Base-by-base conservation (phyloP, 495 filamentous ascomycete species). In the Elaphomyces granulatus region DNA sequence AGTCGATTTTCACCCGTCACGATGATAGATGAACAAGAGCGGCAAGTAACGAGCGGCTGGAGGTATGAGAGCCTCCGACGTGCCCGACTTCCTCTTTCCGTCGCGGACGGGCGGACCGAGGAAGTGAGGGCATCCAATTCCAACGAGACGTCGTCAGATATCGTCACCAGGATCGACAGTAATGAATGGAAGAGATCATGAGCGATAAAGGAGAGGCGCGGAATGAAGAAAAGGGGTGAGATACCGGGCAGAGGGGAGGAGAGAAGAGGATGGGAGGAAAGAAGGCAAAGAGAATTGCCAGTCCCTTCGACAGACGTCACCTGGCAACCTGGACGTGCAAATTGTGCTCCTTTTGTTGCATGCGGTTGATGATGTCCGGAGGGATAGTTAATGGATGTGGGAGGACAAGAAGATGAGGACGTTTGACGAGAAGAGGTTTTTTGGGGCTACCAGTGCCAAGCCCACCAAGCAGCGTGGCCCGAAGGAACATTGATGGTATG, bases 11-110 rank as follows among this genome's bases (percentile, higher is more conserved):
- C 8, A 17, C 17, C 15, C 15, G 36, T 38, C 41, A 19, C 34
- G 23, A n/a, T 15, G 16, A 37, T 33, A 48, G 32, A 42, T 30
- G 32, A 43, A 38, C 45, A 47, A 47, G 41, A 49, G 42, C 55
- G 51, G 55, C 35, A 28, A 28, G 23, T 28, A 67, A 68, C 62
- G 64, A 68, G 57, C 53, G 64, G 56, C 62, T 59, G 61, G 64
- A 66, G 62, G 63, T 58, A 60, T 57, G 19, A n/a, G n/a, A n/a
- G 56, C 64, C 62, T 66, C 64, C 60, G 63, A 59, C 63, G 55
- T 56, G 48, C 52, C 54, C 54, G 48, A 53, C 53, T 43, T 43
- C 36, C 49, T 56, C 50, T 51, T 61, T 59, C 17, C 36, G 17
- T 20, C 34, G 31, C 32, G 37, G 23, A 28, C 23, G 6, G 23